Conservation (phyloP, 2,329 filamentous ascomycete genomes). For the Fusarium sp. region DNA sequence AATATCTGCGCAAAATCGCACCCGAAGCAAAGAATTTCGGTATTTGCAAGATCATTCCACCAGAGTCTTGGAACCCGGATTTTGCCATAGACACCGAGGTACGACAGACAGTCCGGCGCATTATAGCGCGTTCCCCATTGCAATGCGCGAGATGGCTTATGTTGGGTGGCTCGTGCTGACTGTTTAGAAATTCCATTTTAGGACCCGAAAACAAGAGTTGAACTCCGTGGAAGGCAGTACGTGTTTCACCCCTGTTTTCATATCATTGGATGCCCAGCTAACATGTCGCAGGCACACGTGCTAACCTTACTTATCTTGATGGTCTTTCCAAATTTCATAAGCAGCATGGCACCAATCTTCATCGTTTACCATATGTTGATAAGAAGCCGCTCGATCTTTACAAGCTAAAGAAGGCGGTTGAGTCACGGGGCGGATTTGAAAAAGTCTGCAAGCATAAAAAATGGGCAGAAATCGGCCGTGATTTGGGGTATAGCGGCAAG, state of each 20-base stretch:
- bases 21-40: conserved; percentile 88
- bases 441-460: conserved; percentile 98
- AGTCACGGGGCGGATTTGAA: conserved; percentile 92
- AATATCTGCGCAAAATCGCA: conserved; percentile 91
- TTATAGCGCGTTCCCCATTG: conserved; percentile 13
- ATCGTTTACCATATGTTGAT: conserved; percentile 94
- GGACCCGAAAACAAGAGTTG: conserved; percentile 93
- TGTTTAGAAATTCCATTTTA: conserved; percentile 89
- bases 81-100: conserved; percentile 99
- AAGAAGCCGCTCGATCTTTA: conserved; percentile 97
- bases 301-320: conserved; percentile 95
- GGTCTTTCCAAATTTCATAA: conserved; percentile 96
- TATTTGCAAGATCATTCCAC: conserved; percentile 94
- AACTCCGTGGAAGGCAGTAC: conserved; percentile 98
- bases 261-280: conserved; percentile 39
- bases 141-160: conserved; percentile 4
- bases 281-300: conserved; percentile 77
- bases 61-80: conserved; percentile 90
- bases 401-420: conserved; percentile 95
- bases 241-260: conserved; percentile 46
- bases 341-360: conserved; percentile 92
- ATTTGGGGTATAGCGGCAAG: conserved; percentile 97
- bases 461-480: conserved; percentile 97
- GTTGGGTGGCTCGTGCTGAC: conserved; percentile 17
- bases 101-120: conserved; percentile 35